These are phyloP conservation scores for Fusarium bactridioides DNA, from an alignment of 2,329 filamentous ascomycete genomes.

Conservation along the genomic window DNA sequence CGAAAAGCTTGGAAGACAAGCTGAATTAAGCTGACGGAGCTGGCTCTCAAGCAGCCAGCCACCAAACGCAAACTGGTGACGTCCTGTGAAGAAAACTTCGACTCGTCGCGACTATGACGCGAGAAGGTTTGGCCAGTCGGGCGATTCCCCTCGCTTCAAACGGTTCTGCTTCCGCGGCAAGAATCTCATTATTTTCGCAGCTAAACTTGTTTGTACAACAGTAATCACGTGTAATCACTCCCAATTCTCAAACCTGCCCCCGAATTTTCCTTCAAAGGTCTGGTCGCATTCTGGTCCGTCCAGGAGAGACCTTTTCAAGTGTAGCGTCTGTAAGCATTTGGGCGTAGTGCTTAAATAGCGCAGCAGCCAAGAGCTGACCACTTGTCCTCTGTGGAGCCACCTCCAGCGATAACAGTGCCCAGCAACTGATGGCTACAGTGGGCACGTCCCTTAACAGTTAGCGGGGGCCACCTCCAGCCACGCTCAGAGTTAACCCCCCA, in stretches of 20 bases:
- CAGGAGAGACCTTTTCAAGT: slow-evolving; percentile 6
- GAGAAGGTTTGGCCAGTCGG: slow-evolving; percentile 35
- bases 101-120: slow-evolving; percentile 42
- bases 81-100: neutral
- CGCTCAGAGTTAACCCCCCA: slow-evolving; percentile 41
- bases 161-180: slow-evolving; percentile 2
- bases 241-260: slow-evolving; percentile 4
- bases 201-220: neutral
- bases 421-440: slow-evolving; percentile 27
- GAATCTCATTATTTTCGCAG: slow-evolving; percentile 2
- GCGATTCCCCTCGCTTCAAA: slow-evolving; percentile 25
- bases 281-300: neutral
- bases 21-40: neutral
- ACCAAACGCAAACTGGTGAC: slow-evolving; percentile 13
- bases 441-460: slow-evolving; percentile 37
- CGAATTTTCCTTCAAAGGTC: slow-evolving; percentile 5
- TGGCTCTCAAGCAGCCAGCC: slow-evolving; percentile 12
- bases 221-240: slow-evolving; percentile 29
- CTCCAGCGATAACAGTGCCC: slow-evolving; percentile 18
- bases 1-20: slow-evolving; percentile 14
- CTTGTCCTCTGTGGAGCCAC: slow-evolving; percentile 12
- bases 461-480: slow-evolving; percentile 43
- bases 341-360: slow-evolving; percentile 28
- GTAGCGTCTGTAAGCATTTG: slow-evolving; percentile 20
- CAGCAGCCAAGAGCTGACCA: slow-evolving; percentile 17